Base-by-base conservation (phyloP, 805 yeast genomes). In the Cyberlindnera meyerae region DNA sequence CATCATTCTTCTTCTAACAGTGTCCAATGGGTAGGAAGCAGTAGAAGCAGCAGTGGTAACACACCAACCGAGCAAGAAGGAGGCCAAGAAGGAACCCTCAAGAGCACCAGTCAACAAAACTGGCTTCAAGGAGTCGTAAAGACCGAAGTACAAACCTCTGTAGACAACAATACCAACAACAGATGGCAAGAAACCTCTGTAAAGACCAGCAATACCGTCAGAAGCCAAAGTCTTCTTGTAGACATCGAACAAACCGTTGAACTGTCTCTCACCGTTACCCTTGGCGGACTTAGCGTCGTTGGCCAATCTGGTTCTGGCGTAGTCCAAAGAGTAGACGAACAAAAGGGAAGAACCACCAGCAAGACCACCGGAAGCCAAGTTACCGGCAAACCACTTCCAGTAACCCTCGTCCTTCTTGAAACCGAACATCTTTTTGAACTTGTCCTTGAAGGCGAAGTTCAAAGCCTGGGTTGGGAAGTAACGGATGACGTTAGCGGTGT, bases 1-100 rank as follows among this genome's bases (percentile, higher is more conserved):
- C 97, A 88, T 88, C 97, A 88, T 88, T 84, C 97, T 87, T 85
- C 97, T 87, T 83, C 97, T 89, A 66, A 88, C 88, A 65, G 97
- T 88, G 75, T 88, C 97, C 72, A 89, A 84, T 79, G 97, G 97
- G 83, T 88, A 88, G 66, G 96, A 87, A 67, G 95, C 95, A 55
- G 96, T 87, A 59, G 96, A 89, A 63, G 97, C 96, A 82, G 88
- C 95, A 55, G 96, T 88, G 71, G 97, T 88, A 63, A 88, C 96
- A 70, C 79, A 77, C 97, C 97, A 88, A 73, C 97, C 97, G 68
- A 88, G 79, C 62, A 81, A 68, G 95, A 88, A 88, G 61, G 96
- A 82, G 61, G 96, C 96, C 55, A 82, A 69, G 93, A 88, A 88
- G 65, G 80, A 77, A 69, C 94, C 95, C 70, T 88, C 95, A 65